Conservation (phyloP, 2,329 filamentous ascomycete genomes). For the Monosporascus sp. region DNA sequence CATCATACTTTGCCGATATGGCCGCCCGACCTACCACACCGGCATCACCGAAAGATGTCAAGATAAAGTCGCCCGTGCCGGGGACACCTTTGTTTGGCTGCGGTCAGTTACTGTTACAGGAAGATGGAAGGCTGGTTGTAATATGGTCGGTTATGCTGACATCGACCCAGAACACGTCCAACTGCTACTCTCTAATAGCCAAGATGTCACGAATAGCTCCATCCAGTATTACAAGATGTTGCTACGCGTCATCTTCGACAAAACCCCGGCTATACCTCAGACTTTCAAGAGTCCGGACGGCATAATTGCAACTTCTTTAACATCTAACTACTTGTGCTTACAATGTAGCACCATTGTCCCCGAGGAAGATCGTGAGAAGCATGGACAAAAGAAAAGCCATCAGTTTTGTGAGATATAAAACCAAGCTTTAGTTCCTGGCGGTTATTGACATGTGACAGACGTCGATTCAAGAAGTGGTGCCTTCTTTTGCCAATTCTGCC, state of each 20-base stretch:
- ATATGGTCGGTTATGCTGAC: slow-evolving; percentile 20
- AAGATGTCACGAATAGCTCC: slow-evolving; percentile 62
- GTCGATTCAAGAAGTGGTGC: slow-evolving; percentile 72
- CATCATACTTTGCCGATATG: slow-evolving; percentile 14
- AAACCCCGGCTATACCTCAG: slow-evolving; percentile 58
- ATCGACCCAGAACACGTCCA: slow-evolving; percentile 62
- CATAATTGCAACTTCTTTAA: slow-evolving; percentile 54
- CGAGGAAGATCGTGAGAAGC: slow-evolving; percentile 59
- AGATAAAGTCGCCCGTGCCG: slow-evolving; percentile 53
- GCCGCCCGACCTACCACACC: slow-evolving; percentile 26
- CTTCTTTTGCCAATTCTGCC: slow-evolving; percentile 75
- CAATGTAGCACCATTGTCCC: slow-evolving; percentile 67
- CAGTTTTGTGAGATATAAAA: slow-evolving; percentile 58
- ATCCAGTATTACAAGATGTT: slow-evolving; percentile 69
- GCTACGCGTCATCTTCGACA: slow-evolving; percentile 65
- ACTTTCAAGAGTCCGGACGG: slow-evolving; percentile 56
- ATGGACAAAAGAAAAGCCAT: slow-evolving; percentile 65
- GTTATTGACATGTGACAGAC: slow-evolving; percentile 39
- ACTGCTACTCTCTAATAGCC: slow-evolving; percentile 55
- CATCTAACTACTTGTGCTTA: slow-evolving; percentile 65
- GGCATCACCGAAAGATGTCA: slow-evolving; percentile 44
- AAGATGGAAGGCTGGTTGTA: not conserved
- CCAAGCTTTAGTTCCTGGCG: too few relatives aligned
- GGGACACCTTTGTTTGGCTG: slow-evolving; percentile 60
- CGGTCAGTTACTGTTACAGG: slow-evolving; percentile 41